phyloP scores from a whole-genome alignment of 495 filamentous ascomycete species.

The Parathielavia appendiculata region DNA sequence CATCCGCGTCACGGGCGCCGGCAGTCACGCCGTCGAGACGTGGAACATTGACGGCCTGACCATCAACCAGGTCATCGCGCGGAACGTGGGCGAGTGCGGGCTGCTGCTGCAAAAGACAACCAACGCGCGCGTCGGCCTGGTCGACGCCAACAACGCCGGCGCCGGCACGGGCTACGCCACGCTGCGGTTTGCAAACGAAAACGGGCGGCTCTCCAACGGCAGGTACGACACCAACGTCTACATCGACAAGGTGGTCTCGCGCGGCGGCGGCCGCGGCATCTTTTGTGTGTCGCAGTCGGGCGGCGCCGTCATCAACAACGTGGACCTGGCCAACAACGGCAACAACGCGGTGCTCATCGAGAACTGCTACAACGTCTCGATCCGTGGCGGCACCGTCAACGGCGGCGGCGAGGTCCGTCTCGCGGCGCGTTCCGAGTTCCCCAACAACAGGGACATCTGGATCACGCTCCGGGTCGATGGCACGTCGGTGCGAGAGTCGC shows the following conservation, averaged over 20 bases:
- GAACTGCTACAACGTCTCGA: slow-evolving; percentile 45
- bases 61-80: slow-evolving; percentile 39
- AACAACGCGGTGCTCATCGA: slow-evolving; percentile 47
- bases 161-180: slow-evolving; percentile 44
- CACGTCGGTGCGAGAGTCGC: slow-evolving; percentile 40
- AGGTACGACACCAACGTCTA: slow-evolving; percentile 41
- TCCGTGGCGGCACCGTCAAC: slow-evolving; percentile 39
- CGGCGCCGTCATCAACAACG: slow-evolving; percentile 32
- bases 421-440: slow-evolving; percentile 40
- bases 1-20: slow-evolving; percentile 40
- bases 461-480: slow-evolving; percentile 39
- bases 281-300: slow-evolving; percentile 47
- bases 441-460: slow-evolving; percentile 39
- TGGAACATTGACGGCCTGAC: slow-evolving; percentile 45
- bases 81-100: slow-evolving; percentile 43
- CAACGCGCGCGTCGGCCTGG: slow-evolving; percentile 40
- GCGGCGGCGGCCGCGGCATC: slow-evolving; percentile 43
- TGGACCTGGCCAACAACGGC: slow-evolving; percentile 42
- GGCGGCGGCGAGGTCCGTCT: slow-evolving; percentile 45
- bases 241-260: slow-evolving; percentile 42
- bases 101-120: slow-evolving; percentile 41
- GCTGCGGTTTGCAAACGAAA: slow-evolving; percentile 43
- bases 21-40: slow-evolving; percentile 44
- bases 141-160: slow-evolving; percentile 44
- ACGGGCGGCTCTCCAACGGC: slow-evolving; percentile 36